These are phyloP conservation scores for Mycena galericulata DNA, from an alignment of 768 basidiomycete genomes.

Conservation along the genomic window DNA sequence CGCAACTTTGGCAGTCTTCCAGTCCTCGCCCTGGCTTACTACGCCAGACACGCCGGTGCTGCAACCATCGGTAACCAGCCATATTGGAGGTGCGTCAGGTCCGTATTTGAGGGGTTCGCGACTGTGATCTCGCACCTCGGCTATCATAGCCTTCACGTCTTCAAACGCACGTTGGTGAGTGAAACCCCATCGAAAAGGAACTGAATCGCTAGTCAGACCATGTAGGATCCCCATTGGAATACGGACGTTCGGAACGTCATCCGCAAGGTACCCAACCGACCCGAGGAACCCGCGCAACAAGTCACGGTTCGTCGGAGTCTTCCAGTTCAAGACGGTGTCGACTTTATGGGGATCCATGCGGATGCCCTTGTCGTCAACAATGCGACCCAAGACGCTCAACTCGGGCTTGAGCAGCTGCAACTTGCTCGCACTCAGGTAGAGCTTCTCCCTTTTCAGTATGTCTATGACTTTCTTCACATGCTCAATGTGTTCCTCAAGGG, in stretches of 20 bases:
- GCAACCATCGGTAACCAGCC: conserved; percentile 41
- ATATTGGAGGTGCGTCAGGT: conserved; percentile 32
- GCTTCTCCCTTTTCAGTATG: conserved; percentile 37
- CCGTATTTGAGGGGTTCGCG: conserved; percentile 41
- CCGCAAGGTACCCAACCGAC: conserved; percentile 39
- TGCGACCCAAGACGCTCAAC: conserved; percentile 42
- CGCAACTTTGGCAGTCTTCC: conserved; percentile 28
- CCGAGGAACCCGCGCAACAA: conserved; percentile 45
- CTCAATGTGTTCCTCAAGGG: not conserved
- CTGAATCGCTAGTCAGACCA: conserved; percentile 5
- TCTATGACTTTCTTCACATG: conserved; percentile 33
- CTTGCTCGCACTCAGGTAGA: conserved; percentile 46
- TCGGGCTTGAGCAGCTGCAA: conserved; percentile 24
- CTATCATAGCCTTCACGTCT: conserved; percentile 6
- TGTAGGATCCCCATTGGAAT: conserved; percentile 44
- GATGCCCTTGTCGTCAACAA: conserved; percentile 42
- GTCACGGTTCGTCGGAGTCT: conserved; percentile 24
- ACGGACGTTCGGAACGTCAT: conserved; percentile 37
- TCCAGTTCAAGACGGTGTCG: conserved; percentile 22
- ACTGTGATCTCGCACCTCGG: conserved; percentile 33
- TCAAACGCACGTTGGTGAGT: conserved; percentile 27
- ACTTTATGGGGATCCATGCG: conserved; percentile 39
- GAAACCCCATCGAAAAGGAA: conserved; percentile 15
- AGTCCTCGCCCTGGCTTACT: conserved; percentile 34
- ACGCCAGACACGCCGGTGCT: conserved; percentile 34